Evolutionary conservation across 2,329 filamentous ascomycete species (phyloP), one percentile per base, ranked within the genome.

Genomic region (Cercospora sesami): DNA sequence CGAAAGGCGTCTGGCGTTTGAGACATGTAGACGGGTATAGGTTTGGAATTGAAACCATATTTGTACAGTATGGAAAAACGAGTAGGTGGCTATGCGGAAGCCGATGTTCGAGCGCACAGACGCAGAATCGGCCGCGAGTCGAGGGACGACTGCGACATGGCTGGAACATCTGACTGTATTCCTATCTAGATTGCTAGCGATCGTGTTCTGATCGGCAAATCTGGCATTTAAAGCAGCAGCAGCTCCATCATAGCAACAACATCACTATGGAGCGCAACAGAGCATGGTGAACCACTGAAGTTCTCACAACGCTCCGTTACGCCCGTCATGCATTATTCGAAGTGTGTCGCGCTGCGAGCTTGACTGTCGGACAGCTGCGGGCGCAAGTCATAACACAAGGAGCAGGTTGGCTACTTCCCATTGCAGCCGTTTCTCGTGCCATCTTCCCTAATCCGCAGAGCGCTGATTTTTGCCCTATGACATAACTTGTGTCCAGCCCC

Each of bases 1-100:
- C 66, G 66, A 39, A 65, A 58, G 66, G 66, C 59, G 66, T 62
- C 63, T 53, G 66, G 66, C 51, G 66, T 68, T 62, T 45, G 39
- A 18, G 36, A 48, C 12, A 30, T 45, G n/a, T n/a, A 39, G 48
- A 39, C 12, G 16, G 21, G 48, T 30, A 57, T 64, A 23, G 28
- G 60, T 12, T 42, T 18, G 28, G 16, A n/a, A 30, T 23, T 62
- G 23, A 30, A 23, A 51, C 36, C 28, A 55, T 55, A 55, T 28
- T 28, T 28, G 48, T 55, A 55, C 23, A 28, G 23, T 55, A 28
- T 28, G 48, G 48, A n/a, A 55, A 23, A 6, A 26, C 23, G 48
- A 26, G 48, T 2, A 55, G 12, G 10, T 23, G 23, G 48, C 48
- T 26, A 55, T 16, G 12, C 7, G 23, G 23, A 55, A 26, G 12